These are phyloP conservation scores for Hygrophoropsis aurantiaca DNA, from an alignment of 768 basidiomycete genomes.

Conservation along the genomic window DNA sequence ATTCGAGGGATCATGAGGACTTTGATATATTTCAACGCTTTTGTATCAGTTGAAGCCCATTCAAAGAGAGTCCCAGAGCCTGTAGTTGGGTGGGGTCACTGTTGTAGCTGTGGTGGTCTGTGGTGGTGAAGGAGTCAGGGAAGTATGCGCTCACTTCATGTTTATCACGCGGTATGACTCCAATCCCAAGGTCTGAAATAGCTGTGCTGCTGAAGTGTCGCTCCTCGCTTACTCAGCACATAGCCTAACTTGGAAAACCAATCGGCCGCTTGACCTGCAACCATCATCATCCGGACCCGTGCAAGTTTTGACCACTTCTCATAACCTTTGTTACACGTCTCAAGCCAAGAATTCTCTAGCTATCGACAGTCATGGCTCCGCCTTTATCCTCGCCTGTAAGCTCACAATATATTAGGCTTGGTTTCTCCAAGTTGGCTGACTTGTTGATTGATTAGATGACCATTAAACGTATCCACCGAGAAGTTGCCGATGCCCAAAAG, in stretches of 20 bases:
- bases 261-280: not conserved
- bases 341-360: not conserved
- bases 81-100: no score
- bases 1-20: conserved; percentile 56
- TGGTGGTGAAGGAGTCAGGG: not conserved
- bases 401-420: not conserved
- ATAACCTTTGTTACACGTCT: not conserved
- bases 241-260: no score
- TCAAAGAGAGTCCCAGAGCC: no score
- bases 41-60: not conserved
- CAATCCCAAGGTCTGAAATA: not conserved
- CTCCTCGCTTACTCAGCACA: no score
- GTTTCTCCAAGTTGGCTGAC: not conserved
- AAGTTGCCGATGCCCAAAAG: conserved; percentile 77
- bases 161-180: conserved; percentile 7
- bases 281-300: not conserved
- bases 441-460: conserved; percentile 47
- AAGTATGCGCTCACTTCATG: not conserved
- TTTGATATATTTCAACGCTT: not conserved
- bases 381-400: conserved; percentile 22
- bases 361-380: conserved; percentile 19
- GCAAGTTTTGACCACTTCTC: not conserved
- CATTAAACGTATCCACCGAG: conserved; percentile 80
- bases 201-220: no score
- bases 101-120: no score